Conservation (phyloP, 805 yeast species). For the Brettanomyces nanus region DNA sequence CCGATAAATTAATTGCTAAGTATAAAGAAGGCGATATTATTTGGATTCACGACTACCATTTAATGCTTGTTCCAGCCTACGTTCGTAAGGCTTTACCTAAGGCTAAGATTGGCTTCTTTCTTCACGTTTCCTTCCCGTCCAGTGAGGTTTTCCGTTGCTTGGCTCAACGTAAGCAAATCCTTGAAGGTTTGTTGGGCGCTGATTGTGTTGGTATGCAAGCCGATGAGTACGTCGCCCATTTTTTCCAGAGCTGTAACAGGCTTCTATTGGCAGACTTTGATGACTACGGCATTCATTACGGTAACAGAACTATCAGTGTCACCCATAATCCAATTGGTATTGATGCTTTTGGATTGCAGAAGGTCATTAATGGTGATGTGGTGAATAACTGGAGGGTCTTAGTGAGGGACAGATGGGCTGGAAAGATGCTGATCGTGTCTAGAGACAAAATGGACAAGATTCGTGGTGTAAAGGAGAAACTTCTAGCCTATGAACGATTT, state of each 20-base stretch:
- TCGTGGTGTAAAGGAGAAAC: constrained; percentile 82
- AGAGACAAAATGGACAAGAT: constrained; percentile 84
- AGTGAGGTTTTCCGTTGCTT: constrained; percentile 91
- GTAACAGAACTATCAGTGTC: constrained; percentile 49
- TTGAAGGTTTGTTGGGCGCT: constrained; percentile 84
- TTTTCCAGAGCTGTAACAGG: constrained; percentile 82
- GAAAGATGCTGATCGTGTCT: constrained; percentile 65
- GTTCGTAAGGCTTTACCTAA: constrained; percentile 65
- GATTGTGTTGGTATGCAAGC: constrained; percentile 86
- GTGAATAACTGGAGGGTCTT: constrained; percentile 60
- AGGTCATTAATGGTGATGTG: constrained; percentile 32
- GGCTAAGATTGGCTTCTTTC: constrained; percentile 84
- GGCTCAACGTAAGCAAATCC: constrained; percentile 72
- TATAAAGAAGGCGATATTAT: constrained; percentile 72
- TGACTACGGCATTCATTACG: constrained; percentile 49
- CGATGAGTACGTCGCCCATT: constrained; percentile 88
- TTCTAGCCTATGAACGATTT: constrained; percentile 79
- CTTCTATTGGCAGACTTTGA: constrained; percentile 77
- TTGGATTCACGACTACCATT: constrained; percentile 94
- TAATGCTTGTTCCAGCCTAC: constrained; percentile 80
- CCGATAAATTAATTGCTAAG: constrained; percentile 59
- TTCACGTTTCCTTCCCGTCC: constrained; percentile 93
- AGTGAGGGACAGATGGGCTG: constrained; percentile 73
- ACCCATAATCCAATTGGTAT: constrained; percentile 71
- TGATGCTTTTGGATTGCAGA: constrained; percentile 51